Evolutionary conservation across 2,329 filamentous ascomycete genomes (phyloP), one percentile per base, ranked within the genome.

Genomic region (Penicillium rolfsii): DNA sequence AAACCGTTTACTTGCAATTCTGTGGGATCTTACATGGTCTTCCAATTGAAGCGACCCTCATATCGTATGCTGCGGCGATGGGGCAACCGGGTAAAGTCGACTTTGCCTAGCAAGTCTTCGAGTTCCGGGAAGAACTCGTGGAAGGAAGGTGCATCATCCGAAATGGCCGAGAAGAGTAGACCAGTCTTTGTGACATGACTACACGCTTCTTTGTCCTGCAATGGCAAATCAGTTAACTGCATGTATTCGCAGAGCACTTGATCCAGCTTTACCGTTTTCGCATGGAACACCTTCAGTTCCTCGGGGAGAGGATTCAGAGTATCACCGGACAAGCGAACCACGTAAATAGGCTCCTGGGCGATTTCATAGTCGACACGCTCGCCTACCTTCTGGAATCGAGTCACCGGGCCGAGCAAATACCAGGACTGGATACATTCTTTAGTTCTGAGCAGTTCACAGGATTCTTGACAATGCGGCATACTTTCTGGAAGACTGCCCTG

Each of bases 41-140:
- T 85, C 83, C 83, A 85, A 69, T 86, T 86, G 75, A 86, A 85
- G 0, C 78, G 77, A 3, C 84, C 84, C 54, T 82, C 78, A 58
- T 86, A 86, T n/a, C 78, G 79, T 63, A 86, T 83, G 46, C 81
- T 82, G 24, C 80, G 78, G 3, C 82, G 77, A 64, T 84, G 77
- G 0, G 83, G 83, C 2, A 84, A 74, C 57, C 80, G 77, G 4
- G 82, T 84, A 67, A 86, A 86, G 60, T 86, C 82, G 3, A 85
- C 82, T 45, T 72, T 78, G 2, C 75, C 74, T 1, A 84, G 76
- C 2, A 85, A 62, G 2, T 77, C 74, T 62, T 85, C 80, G 0
- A 86, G 73, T 1, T 83, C 81, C 0, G 80, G 80, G 63, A 84
- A 86, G 72, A 81, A 86, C 43, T 84, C 79, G 19, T 83, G 73